Conservation (phyloP, 2,329 filamentous ascomycete species). For the Colletotrichum cereale region DNA sequence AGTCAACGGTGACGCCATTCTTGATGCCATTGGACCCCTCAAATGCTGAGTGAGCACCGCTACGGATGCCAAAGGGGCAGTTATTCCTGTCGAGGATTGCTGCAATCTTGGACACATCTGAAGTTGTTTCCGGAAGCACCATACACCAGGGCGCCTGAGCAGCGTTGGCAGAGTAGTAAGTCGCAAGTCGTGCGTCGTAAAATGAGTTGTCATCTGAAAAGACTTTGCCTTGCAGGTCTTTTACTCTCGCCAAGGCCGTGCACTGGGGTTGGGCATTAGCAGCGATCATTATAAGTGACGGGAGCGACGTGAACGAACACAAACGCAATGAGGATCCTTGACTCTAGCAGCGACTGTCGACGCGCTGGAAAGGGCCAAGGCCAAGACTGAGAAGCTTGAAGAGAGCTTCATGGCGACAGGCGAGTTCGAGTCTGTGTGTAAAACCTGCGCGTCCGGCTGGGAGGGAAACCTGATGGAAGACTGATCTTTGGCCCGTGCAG, state of each 20-base stretch:
- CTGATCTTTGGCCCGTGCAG: conserved; percentile 1
- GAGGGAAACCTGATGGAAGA: conserved; percentile 8
- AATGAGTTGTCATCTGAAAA: conserved; percentile 37
- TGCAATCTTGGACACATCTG: conserved; percentile 41
- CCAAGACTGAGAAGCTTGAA: conserved; percentile 17
- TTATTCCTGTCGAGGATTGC: conserved; percentile 41
- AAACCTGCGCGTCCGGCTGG: neutral
- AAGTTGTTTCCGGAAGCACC: conserved; percentile 35
- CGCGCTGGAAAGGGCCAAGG: conserved; percentile 4
- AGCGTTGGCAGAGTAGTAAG: conserved; percentile 50
- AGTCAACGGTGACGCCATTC: conserved; percentile 46
- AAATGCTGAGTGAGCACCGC: conserved; percentile 46
- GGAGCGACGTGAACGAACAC: conserved; percentile 7
- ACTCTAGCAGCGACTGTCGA: conserved; percentile 2
- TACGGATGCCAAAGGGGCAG: conserved; percentile 47
- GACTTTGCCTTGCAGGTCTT: conserved; percentile 44
- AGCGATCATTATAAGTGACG: neutral
- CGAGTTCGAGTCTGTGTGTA: neutral
- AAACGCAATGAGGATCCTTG: conserved; percentile 20
- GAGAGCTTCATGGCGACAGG: conserved; percentile 20
- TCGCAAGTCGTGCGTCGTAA: conserved; percentile 44
- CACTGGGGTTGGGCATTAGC: conserved; percentile 42
- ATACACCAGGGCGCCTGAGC: conserved; percentile 46
- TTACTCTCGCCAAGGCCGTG: conserved; percentile 41
- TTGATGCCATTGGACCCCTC: conserved; percentile 43